These are phyloP conservation scores for Diutina ranongensis DNA, from an alignment of 1,139 yeast genomes.

Conservation along the genomic window DNA sequence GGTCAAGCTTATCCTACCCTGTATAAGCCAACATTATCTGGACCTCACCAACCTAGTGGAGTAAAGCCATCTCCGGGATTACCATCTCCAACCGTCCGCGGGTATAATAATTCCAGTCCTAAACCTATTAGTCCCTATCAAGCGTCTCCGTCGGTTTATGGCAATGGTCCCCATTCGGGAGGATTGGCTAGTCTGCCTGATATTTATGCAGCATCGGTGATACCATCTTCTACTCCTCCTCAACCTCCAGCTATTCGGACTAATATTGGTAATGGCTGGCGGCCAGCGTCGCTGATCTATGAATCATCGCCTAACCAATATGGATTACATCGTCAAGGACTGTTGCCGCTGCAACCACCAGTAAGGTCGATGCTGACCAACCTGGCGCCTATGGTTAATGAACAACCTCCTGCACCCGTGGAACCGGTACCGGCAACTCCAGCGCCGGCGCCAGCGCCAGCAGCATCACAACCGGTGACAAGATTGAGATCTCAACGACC, in stretches of 20 bases:
- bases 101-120: not conserved
- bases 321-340: not conserved
- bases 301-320: not conserved
- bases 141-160: slow-evolving; percentile 3
- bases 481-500: not conserved
- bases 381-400: not conserved
- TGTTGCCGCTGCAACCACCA: not conserved
- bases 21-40: slow-evolving; percentile 2
- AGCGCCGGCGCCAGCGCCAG: not conserved
- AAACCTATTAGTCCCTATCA: not conserved
- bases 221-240: not conserved
- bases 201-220: not conserved
- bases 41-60: not conserved
- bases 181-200: not conserved
- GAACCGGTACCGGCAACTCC: not conserved
- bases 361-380: not conserved
- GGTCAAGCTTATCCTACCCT: slow-evolving; percentile 1
- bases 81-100: not conserved
- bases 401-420: not conserved
- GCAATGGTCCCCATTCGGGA: slow-evolving; percentile 1
- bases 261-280: not conserved
- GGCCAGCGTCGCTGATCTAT: slow-evolving; percentile 3
- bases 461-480: not conserved
- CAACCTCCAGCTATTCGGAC: not conserved
- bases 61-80: not conserved